phyloP scores from a whole-genome alignment of 1,139 yeast species.

The Lodderomyces elongisporus region DNA sequence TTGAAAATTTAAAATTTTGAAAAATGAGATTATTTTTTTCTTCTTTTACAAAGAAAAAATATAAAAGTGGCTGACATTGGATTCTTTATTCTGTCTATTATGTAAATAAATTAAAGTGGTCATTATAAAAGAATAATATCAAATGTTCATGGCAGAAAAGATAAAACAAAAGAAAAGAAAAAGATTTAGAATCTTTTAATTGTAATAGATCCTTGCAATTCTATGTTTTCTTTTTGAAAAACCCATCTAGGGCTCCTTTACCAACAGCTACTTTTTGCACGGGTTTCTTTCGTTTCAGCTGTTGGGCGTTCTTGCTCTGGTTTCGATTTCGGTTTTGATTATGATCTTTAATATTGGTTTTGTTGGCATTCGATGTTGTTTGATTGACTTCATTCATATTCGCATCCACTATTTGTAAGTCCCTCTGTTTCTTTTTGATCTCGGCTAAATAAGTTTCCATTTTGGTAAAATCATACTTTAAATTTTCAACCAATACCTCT shows the following conservation, averaged over 20 bases:
- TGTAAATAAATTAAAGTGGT: too few relatives aligned
- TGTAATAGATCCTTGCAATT: neutral
- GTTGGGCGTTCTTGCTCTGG: too few relatives aligned
- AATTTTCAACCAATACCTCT: constrained; percentile 12
- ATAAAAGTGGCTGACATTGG: neutral
- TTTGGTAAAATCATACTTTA: constrained; percentile 22
- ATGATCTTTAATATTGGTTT: constrained; percentile 16
- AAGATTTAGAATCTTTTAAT: neutral
- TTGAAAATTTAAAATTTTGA: too few relatives aligned
- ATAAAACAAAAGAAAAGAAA: neutral
- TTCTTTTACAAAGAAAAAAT: neutral
- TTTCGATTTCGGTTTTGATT: constrained; percentile 14
- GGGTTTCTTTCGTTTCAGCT: constrained; percentile 13
- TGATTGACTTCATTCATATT: constrained; percentile 26
- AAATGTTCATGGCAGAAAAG: too few relatives aligned
- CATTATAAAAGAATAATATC: too few relatives aligned
- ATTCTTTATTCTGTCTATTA: too few relatives aligned
- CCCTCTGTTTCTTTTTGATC: constrained; percentile 23
- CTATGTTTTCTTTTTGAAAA: constrained; percentile 32
- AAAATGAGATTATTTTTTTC: neutral
- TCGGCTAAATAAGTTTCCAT: constrained; percentile 27
- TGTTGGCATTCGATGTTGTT: constrained; percentile 12
- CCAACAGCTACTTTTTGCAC: constrained; percentile 44
- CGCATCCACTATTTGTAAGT: constrained; percentile 21
- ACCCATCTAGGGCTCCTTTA: constrained; percentile 60